Conservation (phyloP, 495 filamentous ascomycete genomes). For the Penicillium cosmopolitanum region DNA sequence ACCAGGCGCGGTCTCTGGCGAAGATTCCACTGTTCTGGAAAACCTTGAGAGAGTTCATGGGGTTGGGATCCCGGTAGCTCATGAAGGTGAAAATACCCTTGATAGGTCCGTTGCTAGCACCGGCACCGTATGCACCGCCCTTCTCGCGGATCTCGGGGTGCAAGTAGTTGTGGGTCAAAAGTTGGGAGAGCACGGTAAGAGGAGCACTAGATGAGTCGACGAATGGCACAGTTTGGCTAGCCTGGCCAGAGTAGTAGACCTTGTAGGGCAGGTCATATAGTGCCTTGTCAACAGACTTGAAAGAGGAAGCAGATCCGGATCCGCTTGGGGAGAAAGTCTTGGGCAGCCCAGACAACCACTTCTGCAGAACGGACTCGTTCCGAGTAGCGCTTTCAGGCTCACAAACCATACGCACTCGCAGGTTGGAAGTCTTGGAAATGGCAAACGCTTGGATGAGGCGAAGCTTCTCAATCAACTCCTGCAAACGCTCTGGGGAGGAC, state of each 20-base stretch:
- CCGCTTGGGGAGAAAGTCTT: conserved; percentile 41
- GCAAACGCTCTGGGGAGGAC: conserved; percentile 60
- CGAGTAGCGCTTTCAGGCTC: conserved; percentile 65
- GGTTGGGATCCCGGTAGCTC: conserved; percentile 97
- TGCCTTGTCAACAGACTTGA: conserved; percentile 59
- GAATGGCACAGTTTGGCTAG: conserved; percentile 85
- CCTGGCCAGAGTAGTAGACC: conserved; percentile 87
- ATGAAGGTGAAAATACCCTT: conserved; percentile 92
- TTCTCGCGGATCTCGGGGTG: conserved; percentile 99
- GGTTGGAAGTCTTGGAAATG: conserved; percentile 54
- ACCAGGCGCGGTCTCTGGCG: conserved; percentile 84
- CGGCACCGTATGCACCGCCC: conserved; percentile 93
- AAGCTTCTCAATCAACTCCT: conserved; percentile 80
- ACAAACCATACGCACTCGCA: conserved; percentile 88
- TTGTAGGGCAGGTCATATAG: conserved; percentile 97
- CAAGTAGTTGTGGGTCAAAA: conserved; percentile 95
- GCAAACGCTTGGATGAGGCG: conserved; percentile 84
- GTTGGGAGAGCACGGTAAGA: conserved; percentile 85
- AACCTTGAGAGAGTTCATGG: conserved; percentile 81
- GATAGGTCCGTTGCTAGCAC: conserved; percentile 77
- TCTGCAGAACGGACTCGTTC: conserved; percentile 74
- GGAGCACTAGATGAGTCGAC: conserved; percentile 71
- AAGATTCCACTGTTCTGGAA: conserved; percentile 83
- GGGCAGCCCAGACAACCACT: conserved; percentile 68
- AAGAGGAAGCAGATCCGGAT: conserved; percentile 32